Evolutionary conservation across 2,329 filamentous ascomycete genomes (phyloP), one percentile per base, ranked within the genome.

Genomic region (Stachybotrys chlorohalonatus): DNA sequence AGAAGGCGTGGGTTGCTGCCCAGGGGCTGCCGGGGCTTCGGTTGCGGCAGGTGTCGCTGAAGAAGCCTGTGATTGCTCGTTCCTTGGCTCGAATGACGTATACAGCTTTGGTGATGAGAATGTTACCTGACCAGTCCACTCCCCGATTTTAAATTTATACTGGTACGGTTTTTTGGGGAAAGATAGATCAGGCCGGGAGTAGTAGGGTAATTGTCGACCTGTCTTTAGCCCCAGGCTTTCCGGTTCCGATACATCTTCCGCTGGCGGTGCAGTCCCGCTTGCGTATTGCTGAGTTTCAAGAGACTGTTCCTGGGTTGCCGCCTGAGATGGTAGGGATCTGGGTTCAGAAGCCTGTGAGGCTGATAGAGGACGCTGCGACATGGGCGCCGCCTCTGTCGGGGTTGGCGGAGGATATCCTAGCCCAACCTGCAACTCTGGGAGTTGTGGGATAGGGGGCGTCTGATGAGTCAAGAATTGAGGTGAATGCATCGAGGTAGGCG

Each of bases 401-500:
- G 36, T 42, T 42, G 36, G 36, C 9, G 36, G 36, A 42, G 36
- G 36, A 42, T 42, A 42, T 13, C 36, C 36, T 42, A 13, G 8
- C 13, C 36, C 36, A 13, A 13, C 9, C 13, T 42, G 36, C 13
- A 42, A 5, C 36, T 42, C 36, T 13, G 13, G 36, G 36, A 3
- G 36, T 13, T 77, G 74, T 8, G 76, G 73, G 9, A 75, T 75
- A 3, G 73, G 72, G 31, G 79, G 76, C 15, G 77, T 80, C 59
- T 73, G 70, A 9, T 78, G 71, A 56, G 70, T 68, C 31, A 69
- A 63, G 59, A 67, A 61, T 57, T 72, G 68, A 4, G 75, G 74
- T 7, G 78, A 78, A 54, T 78, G 74, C 16, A 76, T 77, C 15
- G 80, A 82, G 5, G 77, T 78, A 5, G 80, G 80, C 9, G 80